Conservation (phyloP, 495 filamentous ascomycete species). For the Penicillium roqueforti region DNA sequence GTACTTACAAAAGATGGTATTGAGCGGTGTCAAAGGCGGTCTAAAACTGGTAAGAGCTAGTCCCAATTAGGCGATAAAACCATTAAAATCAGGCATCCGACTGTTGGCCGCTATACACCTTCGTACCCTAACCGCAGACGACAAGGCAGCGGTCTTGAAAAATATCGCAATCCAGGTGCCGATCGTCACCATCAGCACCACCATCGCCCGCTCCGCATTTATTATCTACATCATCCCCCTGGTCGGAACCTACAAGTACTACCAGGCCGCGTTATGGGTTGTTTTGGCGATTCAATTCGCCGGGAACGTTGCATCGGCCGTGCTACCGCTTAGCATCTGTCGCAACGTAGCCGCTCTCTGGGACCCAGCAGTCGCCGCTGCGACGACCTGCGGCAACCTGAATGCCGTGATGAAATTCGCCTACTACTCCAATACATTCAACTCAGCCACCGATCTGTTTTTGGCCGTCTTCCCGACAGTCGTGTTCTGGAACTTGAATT, state of each 20-base stretch:
- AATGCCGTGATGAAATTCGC: conserved; percentile 27
- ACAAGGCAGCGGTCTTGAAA: conserved; percentile 26
- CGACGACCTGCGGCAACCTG: conserved; percentile 26
- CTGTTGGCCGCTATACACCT: too few relatives aligned
- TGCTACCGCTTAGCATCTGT: conserved; percentile 32
- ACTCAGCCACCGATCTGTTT: conserved; percentile 39
- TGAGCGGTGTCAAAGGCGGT: too few relatives aligned
- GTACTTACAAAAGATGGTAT: too few relatives aligned
- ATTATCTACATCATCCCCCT: conserved; percentile 32
- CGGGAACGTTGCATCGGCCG: conserved; percentile 28
- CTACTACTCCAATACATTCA: conserved; percentile 39
- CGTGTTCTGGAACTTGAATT: conserved; percentile 44
- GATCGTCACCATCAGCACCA: conserved; percentile 32
- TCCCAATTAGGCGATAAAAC: too few relatives aligned
- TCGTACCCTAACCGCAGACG: too few relatives aligned
- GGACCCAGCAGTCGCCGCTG: conserved; percentile 17
- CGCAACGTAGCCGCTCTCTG: conserved; percentile 24
- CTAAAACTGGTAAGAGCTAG: too few relatives aligned
- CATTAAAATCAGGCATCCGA: too few relatives aligned
- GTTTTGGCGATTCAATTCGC: conserved; percentile 26
- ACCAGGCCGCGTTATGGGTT: conserved; percentile 26
- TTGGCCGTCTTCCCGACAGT: conserved; percentile 39
- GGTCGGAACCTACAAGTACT: conserved; percentile 26
- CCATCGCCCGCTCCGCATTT: conserved; percentile 32
- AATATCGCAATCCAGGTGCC: conserved; percentile 32